Evolutionary conservation across 2,329 filamentous ascomycete species (phyloP).

Genomic region (Colletotrichum chrysophilum): DNA sequence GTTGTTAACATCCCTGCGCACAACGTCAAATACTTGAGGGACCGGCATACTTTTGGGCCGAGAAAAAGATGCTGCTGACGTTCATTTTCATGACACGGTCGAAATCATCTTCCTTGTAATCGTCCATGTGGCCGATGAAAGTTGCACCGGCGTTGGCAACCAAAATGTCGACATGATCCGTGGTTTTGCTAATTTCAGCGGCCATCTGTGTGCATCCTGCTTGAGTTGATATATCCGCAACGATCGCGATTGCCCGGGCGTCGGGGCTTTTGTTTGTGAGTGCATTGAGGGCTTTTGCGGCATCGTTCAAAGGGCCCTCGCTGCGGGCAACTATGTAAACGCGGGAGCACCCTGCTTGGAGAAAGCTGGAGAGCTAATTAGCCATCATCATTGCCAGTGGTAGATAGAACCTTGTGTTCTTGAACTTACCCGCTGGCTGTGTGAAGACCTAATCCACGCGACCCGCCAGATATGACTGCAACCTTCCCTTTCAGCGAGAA

Average conservation of each 20-base stretch:
- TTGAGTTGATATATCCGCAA: neutral
- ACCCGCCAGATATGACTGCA: neutral
- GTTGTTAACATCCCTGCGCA: rapidly evolving
- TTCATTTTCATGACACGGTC: neutral
- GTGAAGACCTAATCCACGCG: neutral
- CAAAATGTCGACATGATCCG: neutral
- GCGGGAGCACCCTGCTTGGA: neutral
- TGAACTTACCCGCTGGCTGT: neutral
- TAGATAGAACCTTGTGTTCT: neutral
- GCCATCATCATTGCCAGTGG: neutral
- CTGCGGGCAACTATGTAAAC: neutral
- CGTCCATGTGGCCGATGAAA: neutral
- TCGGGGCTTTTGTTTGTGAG: neutral
- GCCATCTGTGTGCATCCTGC: neutral
- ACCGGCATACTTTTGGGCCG: neutral
- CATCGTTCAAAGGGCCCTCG: neutral
- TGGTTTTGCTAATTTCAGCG: neutral
- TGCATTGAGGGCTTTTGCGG: neutral
- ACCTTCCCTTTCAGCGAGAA: neutral
- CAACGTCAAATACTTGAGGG: neutral
- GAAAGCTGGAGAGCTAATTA: neutral
- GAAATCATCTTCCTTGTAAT: neutral
- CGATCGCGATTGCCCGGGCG: neutral
- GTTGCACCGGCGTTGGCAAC: neutral
- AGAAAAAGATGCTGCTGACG: neutral